phyloP scores from a whole-genome alignment of 495 filamentous ascomycete genomes.

The Aspergillus haitiensis region DNA sequence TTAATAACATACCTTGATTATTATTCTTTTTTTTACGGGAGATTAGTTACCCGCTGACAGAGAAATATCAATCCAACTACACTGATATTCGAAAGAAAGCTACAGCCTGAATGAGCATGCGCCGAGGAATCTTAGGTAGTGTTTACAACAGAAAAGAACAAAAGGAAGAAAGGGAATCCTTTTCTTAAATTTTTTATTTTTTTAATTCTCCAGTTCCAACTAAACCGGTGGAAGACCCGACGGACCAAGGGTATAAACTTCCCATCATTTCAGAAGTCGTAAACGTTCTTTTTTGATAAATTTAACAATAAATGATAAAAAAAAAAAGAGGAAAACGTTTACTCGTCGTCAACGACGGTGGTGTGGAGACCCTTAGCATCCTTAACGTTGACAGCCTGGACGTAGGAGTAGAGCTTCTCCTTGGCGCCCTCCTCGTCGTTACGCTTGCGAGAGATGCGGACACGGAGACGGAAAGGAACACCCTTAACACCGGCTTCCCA shows the following conservation, averaged over 20 bases:
- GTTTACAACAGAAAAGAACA: neutral
- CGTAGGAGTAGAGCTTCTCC: constrained; percentile 97
- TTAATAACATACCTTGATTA: no score
- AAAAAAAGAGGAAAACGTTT: constrained; percentile 28
- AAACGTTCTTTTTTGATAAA: constrained; percentile 3
- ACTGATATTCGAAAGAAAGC: no score
- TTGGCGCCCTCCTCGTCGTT: constrained; percentile 99
- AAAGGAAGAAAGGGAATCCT: constrained; percentile 7
- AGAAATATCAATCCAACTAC: no score
- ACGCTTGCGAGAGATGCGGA: constrained; percentile 98
- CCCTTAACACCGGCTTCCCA: constrained; percentile 99
- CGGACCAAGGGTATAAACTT: neutral
- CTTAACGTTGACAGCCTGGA: constrained; percentile 99
- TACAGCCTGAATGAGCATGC: no score
- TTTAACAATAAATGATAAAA: neutral
- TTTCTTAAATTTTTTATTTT: constrained; percentile 13
- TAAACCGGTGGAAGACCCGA: constrained; percentile 9
- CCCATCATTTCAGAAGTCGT: constrained; percentile 2
- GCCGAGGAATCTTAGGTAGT: no score
- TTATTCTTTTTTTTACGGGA: no score
- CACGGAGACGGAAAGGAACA: constrained; percentile 90
- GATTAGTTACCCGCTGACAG: no score
- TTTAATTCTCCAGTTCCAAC: constrained; percentile 8
- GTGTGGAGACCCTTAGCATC: constrained; percentile 95
- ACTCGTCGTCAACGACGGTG: constrained; percentile 65